Evolutionary conservation across 2,329 filamentous ascomycete genomes (phyloP), one percentile per base, ranked within the genome.

Genomic region (Colletotrichum tanaceti): DNA sequence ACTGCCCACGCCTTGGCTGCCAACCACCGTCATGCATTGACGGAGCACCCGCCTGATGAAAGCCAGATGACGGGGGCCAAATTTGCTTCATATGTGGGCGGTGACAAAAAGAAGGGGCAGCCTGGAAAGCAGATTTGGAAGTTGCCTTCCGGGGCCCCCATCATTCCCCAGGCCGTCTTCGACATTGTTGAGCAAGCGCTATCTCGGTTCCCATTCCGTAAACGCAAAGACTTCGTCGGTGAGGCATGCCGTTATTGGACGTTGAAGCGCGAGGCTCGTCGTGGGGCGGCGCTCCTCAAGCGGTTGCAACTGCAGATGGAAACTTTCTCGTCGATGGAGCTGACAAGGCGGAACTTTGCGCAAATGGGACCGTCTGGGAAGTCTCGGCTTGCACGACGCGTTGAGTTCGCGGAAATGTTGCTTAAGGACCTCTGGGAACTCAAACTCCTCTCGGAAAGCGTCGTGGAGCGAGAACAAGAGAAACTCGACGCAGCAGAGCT

Each of bases 171-270:
- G 72, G 90, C 92, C 2, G 91, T 98, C 3, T 94, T 94, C 70
- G 92, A 95, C 72, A 90, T 91, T 35, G 93, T 99, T 24, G 93
- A 97, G 73, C 88, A 89, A 52, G 93, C 94, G 0, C 85, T 99
- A 41, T 88, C 91, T 71, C 90, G 93, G 55, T 98, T 98, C 77
- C 88, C 89, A 43, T 82, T 89, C 66, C 89, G 91, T 38, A 97
- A 96, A 77, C 89, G 94, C 60, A 97, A 97, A 76, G 94, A 98
- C 70, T 99, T 93, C 77, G 90, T 97, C 2, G 91, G 93, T 65
- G 95, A 98, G 78, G 93, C 93, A 2, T 98, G 95, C 81, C 94
- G 93, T 73, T 99, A 98, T 80, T 99, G 96, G 96, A 98, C 96
- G 0, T 80, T 99, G 71, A 99, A 99, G 82, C 89, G 96, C 64